Percentiles rank a stretch among this genome's conserved stretches.
Conservation (phyloP, 1,284 basidiomycete genomes). For the Pyrrhoderma noxium region DNA sequence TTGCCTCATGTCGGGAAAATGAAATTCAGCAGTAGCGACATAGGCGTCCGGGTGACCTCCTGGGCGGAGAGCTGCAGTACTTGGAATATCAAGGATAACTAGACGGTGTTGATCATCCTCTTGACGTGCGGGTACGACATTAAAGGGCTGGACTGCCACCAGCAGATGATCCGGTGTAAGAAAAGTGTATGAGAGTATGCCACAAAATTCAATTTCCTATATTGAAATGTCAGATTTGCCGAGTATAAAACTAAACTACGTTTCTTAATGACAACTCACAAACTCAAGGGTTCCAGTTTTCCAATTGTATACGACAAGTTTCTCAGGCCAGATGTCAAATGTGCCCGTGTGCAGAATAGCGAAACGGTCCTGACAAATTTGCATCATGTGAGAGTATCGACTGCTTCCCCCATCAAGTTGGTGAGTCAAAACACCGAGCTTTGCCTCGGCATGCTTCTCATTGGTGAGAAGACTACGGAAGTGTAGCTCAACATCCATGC, state of each 20-base stretch:
- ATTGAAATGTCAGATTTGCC: no score
- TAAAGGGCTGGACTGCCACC: constrained; percentile 16
- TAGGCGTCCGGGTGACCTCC: constrained; percentile 19
- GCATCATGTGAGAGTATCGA: constrained; percentile 37
- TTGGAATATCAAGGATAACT: constrained; percentile 15
- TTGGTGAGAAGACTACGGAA: constrained; percentile 11
- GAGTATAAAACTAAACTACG: not conserved
- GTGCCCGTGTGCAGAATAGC: constrained; percentile 37
- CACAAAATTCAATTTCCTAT: constrained; percentile 11
- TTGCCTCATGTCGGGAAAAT: constrained; percentile 31
- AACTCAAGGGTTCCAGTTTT: constrained; percentile 38
- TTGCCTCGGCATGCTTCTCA: constrained; percentile 11
- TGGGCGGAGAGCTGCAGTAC: constrained; percentile 1
- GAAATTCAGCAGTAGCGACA: constrained; percentile 30
- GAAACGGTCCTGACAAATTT: constrained; percentile 41
- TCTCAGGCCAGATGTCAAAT: constrained; percentile 31
- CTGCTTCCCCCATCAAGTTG: constrained; percentile 20
- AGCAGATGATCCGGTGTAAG: constrained; percentile 9
- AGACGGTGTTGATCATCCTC: constrained; percentile 11
- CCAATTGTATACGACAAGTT: constrained; percentile 57
- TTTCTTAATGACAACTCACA: constrained; percentile 31
- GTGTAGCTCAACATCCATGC: not conserved
- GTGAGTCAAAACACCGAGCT: constrained; percentile 5
- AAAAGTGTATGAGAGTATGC: constrained; percentile 11
- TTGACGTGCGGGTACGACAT: constrained; percentile 1